Percentiles rank a stretch among this genome's conserved stretches.
phyloP scores from a whole-genome alignment of 805 yeast species.

The Candida xiaguanensis region DNA sequence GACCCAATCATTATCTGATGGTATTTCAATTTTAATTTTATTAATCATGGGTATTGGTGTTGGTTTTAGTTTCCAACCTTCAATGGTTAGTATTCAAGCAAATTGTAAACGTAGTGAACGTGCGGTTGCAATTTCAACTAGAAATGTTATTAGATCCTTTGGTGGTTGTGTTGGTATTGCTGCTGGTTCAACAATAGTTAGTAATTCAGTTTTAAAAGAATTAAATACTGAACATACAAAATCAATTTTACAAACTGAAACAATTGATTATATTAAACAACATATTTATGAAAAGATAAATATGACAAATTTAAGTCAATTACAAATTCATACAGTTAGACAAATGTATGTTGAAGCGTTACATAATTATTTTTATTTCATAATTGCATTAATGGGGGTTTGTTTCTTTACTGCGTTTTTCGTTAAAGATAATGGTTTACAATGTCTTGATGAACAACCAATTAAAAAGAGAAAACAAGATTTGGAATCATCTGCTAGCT shows the following conservation, averaged over 20 bases:
- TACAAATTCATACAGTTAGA: conserved; percentile 22
- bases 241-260: conserved; percentile 9
- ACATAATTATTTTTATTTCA: conserved; percentile 29
- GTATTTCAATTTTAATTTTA: conserved; percentile 27
- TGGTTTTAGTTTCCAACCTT: conserved; percentile 35
- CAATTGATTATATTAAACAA: conserved; percentile 19
- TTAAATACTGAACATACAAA: conserved; percentile 9
- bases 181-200: conserved; percentile 35
- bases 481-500: conserved; percentile 7
- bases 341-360: conserved; percentile 29
- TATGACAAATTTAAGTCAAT: conserved; percentile 10
- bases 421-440: conserved; percentile 32
- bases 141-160: conserved; percentile 53
- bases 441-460: conserved; percentile 29
- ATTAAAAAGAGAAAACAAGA: conserved; percentile 2
- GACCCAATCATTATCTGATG: conserved; percentile 17
- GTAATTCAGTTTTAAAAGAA: conserved; percentile 27
- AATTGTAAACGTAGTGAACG: conserved; percentile 48
- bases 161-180: conserved; percentile 63
- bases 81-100: conserved; percentile 40
- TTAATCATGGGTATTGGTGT: conserved; percentile 31
- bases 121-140: conserved; percentile 55
- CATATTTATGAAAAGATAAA: conserved; percentile 24
- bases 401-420: conserved; percentile 27
- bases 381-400: conserved; percentile 30